These are phyloP conservation scores for Aspergillus aculeatus DNA, from an alignment of 2,329 filamentous ascomycete species.

Conservation along the genomic window DNA sequence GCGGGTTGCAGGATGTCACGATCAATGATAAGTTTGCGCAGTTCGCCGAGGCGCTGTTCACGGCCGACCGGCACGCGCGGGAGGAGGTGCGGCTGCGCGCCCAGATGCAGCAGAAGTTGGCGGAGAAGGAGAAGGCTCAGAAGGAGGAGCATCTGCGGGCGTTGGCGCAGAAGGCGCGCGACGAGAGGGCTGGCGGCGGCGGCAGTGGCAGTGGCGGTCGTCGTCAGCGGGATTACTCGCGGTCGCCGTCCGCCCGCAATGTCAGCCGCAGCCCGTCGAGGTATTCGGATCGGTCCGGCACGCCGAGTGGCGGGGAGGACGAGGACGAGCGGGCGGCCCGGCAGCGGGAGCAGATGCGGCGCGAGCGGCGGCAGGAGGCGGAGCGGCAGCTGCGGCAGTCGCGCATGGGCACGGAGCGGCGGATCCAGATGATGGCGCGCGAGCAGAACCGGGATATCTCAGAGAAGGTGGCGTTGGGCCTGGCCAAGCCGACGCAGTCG, in stretches of 20 bases:
- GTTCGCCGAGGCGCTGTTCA: slow-evolving; percentile 90
- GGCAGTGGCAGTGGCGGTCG: background rate
- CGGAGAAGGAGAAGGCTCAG: slow-evolving; percentile 92
- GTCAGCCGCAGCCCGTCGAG: slow-evolving; percentile 43
- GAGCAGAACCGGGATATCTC: slow-evolving; percentile 97
- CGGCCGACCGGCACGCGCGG: slow-evolving; percentile 88
- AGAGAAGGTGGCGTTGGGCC: slow-evolving; percentile 89
- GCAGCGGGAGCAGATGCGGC: slow-evolving; percentile 73
- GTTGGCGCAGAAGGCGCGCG: slow-evolving; percentile 86
- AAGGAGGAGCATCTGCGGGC: slow-evolving; percentile 90
- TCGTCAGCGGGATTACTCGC: slow-evolving; percentile 47
- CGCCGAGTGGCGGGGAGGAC: slow-evolving; percentile 36
- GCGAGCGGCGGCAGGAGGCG: slow-evolving; percentile 75
- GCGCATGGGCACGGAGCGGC: slow-evolving; percentile 90
- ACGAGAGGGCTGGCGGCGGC: slow-evolving; percentile 60
- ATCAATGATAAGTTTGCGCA: slow-evolving; percentile 99
- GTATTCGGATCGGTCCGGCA: slow-evolving; percentile 46
- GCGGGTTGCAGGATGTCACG: slow-evolving; percentile 85
- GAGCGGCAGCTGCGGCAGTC: slow-evolving; percentile 90
- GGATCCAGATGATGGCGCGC: slow-evolving; percentile 86
- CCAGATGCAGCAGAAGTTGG: slow-evolving; percentile 91
- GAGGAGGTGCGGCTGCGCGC: slow-evolving; percentile 93
- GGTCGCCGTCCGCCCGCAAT: slow-evolving; percentile 45
- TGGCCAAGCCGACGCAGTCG: slow-evolving; percentile 90
- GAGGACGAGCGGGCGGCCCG: slow-evolving; percentile 69